Base-by-base conservation (phyloP, 768 basidiomycete genomes). In the Stropharia rugosoannulata region DNA sequence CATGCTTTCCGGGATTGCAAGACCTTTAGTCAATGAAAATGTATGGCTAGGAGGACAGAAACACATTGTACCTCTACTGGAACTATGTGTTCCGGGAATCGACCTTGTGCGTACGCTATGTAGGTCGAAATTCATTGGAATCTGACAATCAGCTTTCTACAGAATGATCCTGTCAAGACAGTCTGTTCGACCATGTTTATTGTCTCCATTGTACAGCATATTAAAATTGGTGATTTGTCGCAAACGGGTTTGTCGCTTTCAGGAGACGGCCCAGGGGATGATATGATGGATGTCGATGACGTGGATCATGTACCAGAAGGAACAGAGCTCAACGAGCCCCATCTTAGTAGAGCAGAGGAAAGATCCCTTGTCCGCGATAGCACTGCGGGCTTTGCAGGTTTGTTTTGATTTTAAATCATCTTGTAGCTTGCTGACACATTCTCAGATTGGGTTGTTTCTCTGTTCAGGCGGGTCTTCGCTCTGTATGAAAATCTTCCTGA, bases 401-500 rank as follows among this genome's bases (percentile, higher is more conserved):
- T 54, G 73, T 41, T 44, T 16, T 54, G n/a, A 11, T 22, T 54
- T 35, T 12, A 22, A 18, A 18, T 15, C 49, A n/a, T 10, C 5
- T 37, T 18, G 15, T 29, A 42, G 40, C n/a, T 4, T 19, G 44
- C 48, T 36, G 49, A 22, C 45, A 29, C 16, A 12, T 8, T 35
- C 44, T 11, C 56, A 91, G 92, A 90, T 64, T 93, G 92, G 91
- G 85, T 93, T 11, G 80, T 80, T 0, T 84, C 87, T 18, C 80
- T 93, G 29, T 86, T 93, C 64, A 78, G 89, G 13, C 83, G 91
- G 9, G 83, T 93, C 49, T 76, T 93, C 50, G 83, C 90, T 1
- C 73, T 98, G 16, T 95, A 89, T 65, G 92, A 95, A 73, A 95
- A 96, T 66, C 75, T 98, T 4, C 95, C 95, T 0, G 96, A 98